Evolutionary conservation across 352 stramenopile genomes (phyloP), one percentile per base, ranked within the genome.

Genomic region (Lagenidium sp.): DNA sequence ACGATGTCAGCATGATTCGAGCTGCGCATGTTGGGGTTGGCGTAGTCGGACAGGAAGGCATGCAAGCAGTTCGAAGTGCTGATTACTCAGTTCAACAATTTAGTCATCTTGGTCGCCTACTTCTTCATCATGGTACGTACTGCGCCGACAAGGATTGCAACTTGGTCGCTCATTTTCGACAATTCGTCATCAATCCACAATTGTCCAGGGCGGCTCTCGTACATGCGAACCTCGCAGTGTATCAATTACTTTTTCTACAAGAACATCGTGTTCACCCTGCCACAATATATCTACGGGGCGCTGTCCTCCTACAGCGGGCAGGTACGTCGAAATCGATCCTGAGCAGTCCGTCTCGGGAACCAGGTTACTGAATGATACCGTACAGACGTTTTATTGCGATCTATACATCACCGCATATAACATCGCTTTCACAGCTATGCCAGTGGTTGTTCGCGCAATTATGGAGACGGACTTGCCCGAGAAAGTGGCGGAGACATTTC

Each of bases 161-260:
- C n/a, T n/a, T n/a, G 28, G 28, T 32, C 8, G 28, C 8, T 32
- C 28, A 32, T 32, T 32, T 15, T n/a, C n/a, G n/a, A n/a, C n/a
- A n/a, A n/a, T n/a, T n/a, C n/a, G n/a, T n/a, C n/a, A n/a, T n/a
- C n/a, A n/a, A n/a, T n/a, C n/a, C n/a, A n/a, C n/a, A n/a, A n/a
- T 11, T 39, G 29, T 6, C 11, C 26, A 82, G 95, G 96, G 7
- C 85, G 96, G 21, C 94, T 97, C 53, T 98, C 97, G 30, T 99
- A 99, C 57, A 77, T 94, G 30, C 90, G 97, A 11, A 95, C 97
- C 41, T 84, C 81, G 16, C 88, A 95, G 48, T 90, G 96, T 38
- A 95, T 99, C 60, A 84, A 98, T 31, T 99, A 97, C 51, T 97
- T 98, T 44, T 99, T 99, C 63, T 99, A 99, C 85, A 98, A 99